Conservation (phyloP, 2,329 filamentous ascomycete genomes). For the Lachnellula suecica region DNA sequence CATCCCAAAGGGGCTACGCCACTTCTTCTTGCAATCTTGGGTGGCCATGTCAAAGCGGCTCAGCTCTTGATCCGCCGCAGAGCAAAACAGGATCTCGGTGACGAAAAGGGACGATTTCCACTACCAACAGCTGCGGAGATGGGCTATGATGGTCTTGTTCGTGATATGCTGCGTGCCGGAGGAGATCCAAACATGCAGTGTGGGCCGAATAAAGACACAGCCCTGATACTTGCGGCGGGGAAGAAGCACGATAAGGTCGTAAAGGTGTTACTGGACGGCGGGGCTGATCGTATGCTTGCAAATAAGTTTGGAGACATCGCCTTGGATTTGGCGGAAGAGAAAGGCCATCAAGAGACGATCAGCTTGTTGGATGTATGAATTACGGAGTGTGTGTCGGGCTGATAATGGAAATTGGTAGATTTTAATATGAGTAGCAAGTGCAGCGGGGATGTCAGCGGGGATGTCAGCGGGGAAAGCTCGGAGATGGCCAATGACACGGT, state of each 20-base stretch:
- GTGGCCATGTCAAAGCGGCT: conserved; percentile 6
- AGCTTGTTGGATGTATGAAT: conserved; percentile 9
- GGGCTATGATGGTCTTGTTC: conserved; percentile 13
- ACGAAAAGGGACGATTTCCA: conserved; percentile 7
- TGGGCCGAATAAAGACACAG: conserved; percentile 16
- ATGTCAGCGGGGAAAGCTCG: too few species aligned
- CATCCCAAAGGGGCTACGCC: conserved; percentile 1
- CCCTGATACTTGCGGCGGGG: conserved; percentile 9
- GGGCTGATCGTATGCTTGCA: not conserved
- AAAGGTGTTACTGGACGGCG: conserved; percentile 10
- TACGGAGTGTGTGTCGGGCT: not conserved
- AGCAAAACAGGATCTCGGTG: conserved; percentile 9
- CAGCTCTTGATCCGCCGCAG: conserved; percentile 12
- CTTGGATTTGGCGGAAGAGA: conserved; percentile 20
- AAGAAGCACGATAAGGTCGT: conserved; percentile 13
- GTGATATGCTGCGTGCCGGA: conserved; percentile 12
- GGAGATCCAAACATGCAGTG: conserved; percentile 13
- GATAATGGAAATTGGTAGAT: too few species aligned
- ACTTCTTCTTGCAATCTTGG: conserved; percentile 11
- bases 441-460: too few species aligned
- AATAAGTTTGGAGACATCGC: conserved; percentile 17
- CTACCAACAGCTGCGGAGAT: conserved; percentile 9
- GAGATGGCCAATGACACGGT: too few species aligned
- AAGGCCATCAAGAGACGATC: conserved; percentile 6
- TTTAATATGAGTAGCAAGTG: too few species aligned